A percentile compares a stretch with the other conserved stretches of the same genome.
Evolutionary conservation across 2,329 filamentous ascomycete species (phyloP).

Genomic region (Ceratocystis destructans): DNA sequence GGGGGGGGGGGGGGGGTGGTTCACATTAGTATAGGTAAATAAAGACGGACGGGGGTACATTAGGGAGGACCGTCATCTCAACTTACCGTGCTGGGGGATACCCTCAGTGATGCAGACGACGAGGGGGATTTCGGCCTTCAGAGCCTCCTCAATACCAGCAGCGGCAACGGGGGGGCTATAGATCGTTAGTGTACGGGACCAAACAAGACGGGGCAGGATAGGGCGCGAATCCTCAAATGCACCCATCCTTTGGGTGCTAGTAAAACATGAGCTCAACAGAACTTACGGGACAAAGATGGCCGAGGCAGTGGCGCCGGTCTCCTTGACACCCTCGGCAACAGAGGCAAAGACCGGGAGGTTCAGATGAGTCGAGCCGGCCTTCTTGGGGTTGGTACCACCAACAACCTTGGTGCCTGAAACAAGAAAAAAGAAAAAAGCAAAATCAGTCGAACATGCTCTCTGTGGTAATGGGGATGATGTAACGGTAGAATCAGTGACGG

Average conservation of each 20-base stretch:
- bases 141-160: constrained; percentile 90
- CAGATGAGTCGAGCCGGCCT: constrained; percentile 82
- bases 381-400: constrained; percentile 97
- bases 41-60: too few relatives aligned
- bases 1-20: too few relatives aligned
- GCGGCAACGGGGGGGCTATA: constrained; percentile 76
- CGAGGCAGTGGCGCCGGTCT: constrained; percentile 80
- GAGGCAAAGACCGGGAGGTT: constrained; percentile 85
- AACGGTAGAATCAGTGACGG: background rate
- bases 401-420: constrained; percentile 84
- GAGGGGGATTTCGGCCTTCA: constrained; percentile 81
- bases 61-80: background rate
- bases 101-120: constrained; percentile 97
- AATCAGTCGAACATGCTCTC: constrained; percentile 11
- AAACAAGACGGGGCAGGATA: background rate
- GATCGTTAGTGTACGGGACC: background rate
- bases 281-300: constrained; percentile 90
- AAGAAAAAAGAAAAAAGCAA: background rate
- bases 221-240: background rate
- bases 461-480: background rate
- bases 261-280: constrained; percentile 6
- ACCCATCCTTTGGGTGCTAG: background rate
- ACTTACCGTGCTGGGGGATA: constrained; percentile 85
- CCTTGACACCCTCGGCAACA: constrained; percentile 75
- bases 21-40: too few relatives aligned